Conservation (phyloP, 1,139 yeast genomes). For the Taphrina communis region DNA sequence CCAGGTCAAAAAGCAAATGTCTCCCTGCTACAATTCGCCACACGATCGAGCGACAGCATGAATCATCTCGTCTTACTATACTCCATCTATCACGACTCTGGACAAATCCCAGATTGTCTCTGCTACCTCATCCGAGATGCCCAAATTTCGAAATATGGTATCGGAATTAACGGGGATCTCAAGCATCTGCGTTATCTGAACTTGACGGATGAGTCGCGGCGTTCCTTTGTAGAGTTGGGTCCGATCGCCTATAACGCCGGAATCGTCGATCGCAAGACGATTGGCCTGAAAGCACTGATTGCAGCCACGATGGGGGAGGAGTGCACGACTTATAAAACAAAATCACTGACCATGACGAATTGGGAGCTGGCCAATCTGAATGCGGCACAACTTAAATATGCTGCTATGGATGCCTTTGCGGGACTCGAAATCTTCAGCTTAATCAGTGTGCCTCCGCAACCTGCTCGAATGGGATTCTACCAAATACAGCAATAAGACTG, state of each 20-base stretch:
- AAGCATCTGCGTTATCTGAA: conserved; percentile 13
- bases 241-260: not conserved
- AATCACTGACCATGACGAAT: conserved; percentile 31
- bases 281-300: conserved; percentile 33
- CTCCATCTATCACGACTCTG: conserved; percentile 26
- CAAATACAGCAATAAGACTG: not conserved
- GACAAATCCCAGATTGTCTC: conserved; percentile 14
- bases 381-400: conserved; percentile 20
- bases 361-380: conserved; percentile 22
- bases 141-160: conserved; percentile 21
- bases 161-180: conserved; percentile 27
- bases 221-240: conserved; percentile 23
- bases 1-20: conserved; percentile 32
- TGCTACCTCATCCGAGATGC: not conserved
- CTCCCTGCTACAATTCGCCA: conserved; percentile 28
- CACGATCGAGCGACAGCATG: not conserved
- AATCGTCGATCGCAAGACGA: conserved; percentile 7
- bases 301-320: conserved; percentile 22
- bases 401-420: conserved; percentile 37
- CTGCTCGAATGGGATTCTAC: not conserved
- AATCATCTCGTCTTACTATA: conserved; percentile 23
- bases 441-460: not conserved
- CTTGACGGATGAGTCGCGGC: not conserved
- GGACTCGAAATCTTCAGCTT: conserved; percentile 4
- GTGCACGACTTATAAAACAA: conserved; percentile 22